Evolutionary conservation across 352 stramenopile genomes (phyloP), one percentile per base, ranked within the genome.

Genomic region (Blastocystis sp.): DNA sequence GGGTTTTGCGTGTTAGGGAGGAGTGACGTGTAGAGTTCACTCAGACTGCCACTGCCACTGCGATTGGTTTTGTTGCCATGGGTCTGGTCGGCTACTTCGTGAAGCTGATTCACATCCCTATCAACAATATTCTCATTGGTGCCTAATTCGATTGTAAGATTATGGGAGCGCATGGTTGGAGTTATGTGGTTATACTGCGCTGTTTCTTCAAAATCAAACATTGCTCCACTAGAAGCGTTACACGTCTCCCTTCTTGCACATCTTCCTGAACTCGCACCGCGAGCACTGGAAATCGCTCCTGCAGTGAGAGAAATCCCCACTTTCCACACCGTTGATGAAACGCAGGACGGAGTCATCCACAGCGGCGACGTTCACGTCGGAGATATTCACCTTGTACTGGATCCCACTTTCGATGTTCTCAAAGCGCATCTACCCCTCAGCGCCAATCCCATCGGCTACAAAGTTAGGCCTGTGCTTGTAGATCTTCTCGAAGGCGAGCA

Each of bases 31-130:
- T 90, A 96, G 95, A 99, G 91, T 98, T 98, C 90, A 94, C 94
- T 70, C 91, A 92, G 70, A 98, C 98, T 90, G 95, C 95, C 61
- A 93, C 92, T 84, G 95, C 96, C 65, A 98, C 96, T 80, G 94
- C 94, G 61, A 91, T 98, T 90, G 95, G 97, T 80, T 99, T 99
- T 91, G 91, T 98, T 78, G 96, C 98, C 90, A 98, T 99, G 95
- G 95, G 97, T 90, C 98, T 99, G 91, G 97, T 99, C 91, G 96
- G 96, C 86, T 99, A 99, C 93, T 98, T 99, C 91, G 96, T 99
- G 88, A 98, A 99, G 93, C 94, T 99, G 79, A 94, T 99, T 90
- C 96, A 98, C 93, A 99, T 99, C 90, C 96, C 96, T 60, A 98
- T 99, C 92, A 99, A 99, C 93, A 98, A 99, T 92, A 98, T 99